Conservation (phyloP, 495 filamentous ascomycete species). For the Pyrenopolyporus hunteri region DNA sequence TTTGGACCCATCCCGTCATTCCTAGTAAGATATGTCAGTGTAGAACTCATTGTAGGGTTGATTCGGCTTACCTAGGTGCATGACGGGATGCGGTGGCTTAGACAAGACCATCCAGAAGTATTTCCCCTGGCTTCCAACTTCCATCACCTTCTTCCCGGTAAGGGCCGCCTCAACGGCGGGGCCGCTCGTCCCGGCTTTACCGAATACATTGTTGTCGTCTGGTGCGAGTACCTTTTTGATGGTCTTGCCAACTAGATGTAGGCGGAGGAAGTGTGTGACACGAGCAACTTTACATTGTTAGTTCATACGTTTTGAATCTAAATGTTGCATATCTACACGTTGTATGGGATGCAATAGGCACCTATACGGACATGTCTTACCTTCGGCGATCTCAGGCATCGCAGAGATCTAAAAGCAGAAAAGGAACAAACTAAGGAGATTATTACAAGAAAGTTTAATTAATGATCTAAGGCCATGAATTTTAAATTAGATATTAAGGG, state of each 20-base stretch:
- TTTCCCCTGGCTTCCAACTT: slow-evolving; percentile 86
- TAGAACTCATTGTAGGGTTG: neutral
- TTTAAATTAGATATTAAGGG: neutral
- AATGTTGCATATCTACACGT: neutral
- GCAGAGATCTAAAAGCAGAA: neutral
- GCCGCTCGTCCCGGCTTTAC: slow-evolving; percentile 82
- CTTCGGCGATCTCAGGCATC: slow-evolving; percentile 86
- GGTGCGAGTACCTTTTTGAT: slow-evolving; percentile 71
- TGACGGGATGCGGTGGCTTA: slow-evolving; percentile 78
- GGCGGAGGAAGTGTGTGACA: slow-evolving; percentile 80
- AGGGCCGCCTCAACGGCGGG: slow-evolving; percentile 73
- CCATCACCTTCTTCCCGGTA: slow-evolving; percentile 75
- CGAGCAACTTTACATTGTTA: slow-evolving; percentile 67
- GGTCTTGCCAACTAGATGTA: slow-evolving; percentile 81
- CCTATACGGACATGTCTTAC: slow-evolving; percentile 41
- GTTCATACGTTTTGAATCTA: neutral
- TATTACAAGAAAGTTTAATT: neutral
- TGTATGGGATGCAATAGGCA: neutral
- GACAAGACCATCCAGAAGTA: slow-evolving; percentile 79
- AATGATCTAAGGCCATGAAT: neutral
- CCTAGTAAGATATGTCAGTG: too few relatives aligned
- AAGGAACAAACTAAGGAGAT: neutral
- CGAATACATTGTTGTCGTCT: slow-evolving; percentile 83
- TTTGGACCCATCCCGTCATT: slow-evolving; percentile 87
- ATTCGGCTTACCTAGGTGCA: slow-evolving; percentile 73